Base-by-base conservation (phyloP, 768 basidiomycete species). In the Mycena epipterygia region DNA sequence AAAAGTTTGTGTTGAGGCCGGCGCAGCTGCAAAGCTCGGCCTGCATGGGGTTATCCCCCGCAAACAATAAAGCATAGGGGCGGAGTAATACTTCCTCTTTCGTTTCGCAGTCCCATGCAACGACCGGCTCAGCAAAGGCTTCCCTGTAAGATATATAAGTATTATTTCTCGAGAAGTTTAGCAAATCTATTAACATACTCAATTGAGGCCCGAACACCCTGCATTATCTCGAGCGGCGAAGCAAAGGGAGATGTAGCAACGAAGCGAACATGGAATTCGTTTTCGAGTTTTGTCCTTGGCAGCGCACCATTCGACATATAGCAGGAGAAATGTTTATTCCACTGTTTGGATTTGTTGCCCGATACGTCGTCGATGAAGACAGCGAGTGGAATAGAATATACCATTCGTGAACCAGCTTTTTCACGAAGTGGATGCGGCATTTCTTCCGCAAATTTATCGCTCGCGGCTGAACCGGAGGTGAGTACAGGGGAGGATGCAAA, bases 21-120 rank as follows among this genome's bases (percentile, higher is more conserved):
- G 70, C 74, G 11, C 82, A 81, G 27, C 78, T 80, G 49, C 79
- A 83, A 3, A 78, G 73, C 39, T 83, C 79, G 0, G 81, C 77
- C 25, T 82, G 83, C 83, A 83, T 82, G 0, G 79, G 82, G 30
- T 83, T 84, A 64, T 84, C 77, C 2, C 80, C 74, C 0, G 73
- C 53, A 12, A 80, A 41, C 3, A 82, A 66, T 0, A 81, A 59
- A 0, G 39, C 49, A 27, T 64, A 53, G 5, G 51, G 39, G 3
- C 62, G 37, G 33, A 64, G 62, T 16, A 64, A 25, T 30, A 42
- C 46, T 75, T 64, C 61, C n/a, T 69, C 68, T 23, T 69, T 63
- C 0, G 33, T 42, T 13, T 65, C 64, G 11, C 64, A 65, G 33
- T 65, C 64, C 64, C 53, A 65, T 27, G 64, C 64, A 23, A 33